Evolutionary conservation across 2,329 filamentous ascomycete genomes (phyloP).

Genomic region (Claviceps monticola): DNA sequence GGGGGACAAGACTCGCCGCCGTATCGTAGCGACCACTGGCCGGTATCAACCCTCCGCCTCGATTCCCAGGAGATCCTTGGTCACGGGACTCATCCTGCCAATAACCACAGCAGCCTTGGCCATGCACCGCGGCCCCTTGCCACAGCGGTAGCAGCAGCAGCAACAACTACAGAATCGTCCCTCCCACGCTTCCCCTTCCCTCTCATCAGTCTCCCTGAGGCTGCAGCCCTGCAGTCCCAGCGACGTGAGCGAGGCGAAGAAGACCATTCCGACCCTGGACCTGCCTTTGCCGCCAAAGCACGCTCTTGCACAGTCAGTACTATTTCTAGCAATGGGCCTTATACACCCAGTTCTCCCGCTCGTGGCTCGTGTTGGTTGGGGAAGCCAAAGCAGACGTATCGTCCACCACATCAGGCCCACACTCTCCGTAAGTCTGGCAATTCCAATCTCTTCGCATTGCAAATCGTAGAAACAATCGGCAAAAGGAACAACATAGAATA

Average conservation of each 20-base stretch:
- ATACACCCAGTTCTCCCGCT: constrained; percentile 14
- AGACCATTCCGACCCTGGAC: constrained; percentile 20
- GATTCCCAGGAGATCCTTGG: constrained; percentile 6
- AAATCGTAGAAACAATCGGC: neutral
- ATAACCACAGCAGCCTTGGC: neutral
- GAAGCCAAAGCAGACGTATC: constrained; percentile 1
- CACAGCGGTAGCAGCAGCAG: constrained; percentile 13
- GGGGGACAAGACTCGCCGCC: neutral
- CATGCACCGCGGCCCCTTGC: neutral
- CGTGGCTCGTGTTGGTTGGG: constrained; percentile 4
- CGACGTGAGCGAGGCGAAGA: constrained; percentile 22
- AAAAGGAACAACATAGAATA: neutral
- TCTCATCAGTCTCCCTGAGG: constrained; percentile 24
- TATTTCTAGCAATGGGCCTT: constrained; percentile 13
- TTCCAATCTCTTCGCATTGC: neutral
- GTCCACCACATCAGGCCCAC: neutral
- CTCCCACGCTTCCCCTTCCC: constrained; percentile 20
- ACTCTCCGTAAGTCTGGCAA: constrained; percentile 1
- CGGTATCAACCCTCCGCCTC: neutral
- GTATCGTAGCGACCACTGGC: neutral
- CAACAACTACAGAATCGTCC: neutral
- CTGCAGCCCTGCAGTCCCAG: constrained; percentile 19
- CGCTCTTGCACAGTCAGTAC: constrained; percentile 20
- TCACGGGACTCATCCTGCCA: neutral
- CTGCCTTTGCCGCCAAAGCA: constrained; percentile 15